Percentiles rank a stretch among this genome's conserved stretches.
Conservation (phyloP, 2,329 filamentous ascomycete genomes). For the Aspergillus hortae region DNA sequence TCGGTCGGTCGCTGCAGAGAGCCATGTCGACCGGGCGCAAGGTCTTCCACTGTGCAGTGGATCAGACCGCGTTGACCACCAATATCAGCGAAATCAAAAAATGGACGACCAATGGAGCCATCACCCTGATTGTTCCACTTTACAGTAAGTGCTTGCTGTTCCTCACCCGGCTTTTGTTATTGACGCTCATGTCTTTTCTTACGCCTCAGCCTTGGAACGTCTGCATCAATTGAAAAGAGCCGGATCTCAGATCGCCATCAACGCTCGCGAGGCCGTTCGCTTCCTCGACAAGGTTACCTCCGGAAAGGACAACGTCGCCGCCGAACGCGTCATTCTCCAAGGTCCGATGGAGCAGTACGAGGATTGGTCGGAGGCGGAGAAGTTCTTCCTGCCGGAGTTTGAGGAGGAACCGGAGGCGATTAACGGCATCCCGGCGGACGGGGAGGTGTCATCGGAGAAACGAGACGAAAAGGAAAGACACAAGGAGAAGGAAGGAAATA, state of each 20-base stretch:
- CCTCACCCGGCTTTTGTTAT: too few relatives aligned
- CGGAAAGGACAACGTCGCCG: conserved; percentile 41
- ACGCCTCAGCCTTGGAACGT: conserved; percentile 41
- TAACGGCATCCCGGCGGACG: conserved; percentile 14
- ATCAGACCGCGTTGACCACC: conserved; percentile 50
- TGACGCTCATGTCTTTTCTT: conserved; percentile 1
- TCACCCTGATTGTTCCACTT: conserved; percentile 50
- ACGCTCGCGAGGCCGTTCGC: conserved; percentile 50
- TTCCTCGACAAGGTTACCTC: conserved; percentile 51
- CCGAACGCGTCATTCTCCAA: conserved; percentile 45
- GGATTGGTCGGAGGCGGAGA: conserved; percentile 45
- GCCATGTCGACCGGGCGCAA: conserved; percentile 43
- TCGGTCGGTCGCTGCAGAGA: conserved; percentile 19
- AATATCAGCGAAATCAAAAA: conserved; percentile 53
- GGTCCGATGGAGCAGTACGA: conserved; percentile 49
- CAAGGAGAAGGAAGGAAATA: conserved; percentile 18
- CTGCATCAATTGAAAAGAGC: conserved; percentile 45
- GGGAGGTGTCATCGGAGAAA: conserved; percentile 16
- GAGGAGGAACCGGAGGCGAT: conserved; percentile 35
- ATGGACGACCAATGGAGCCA: conserved; percentile 48
- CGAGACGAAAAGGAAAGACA: conserved; percentile 15
- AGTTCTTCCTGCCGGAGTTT: conserved; percentile 43
- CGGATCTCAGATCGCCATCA: conserved; percentile 46
- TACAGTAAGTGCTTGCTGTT: conserved; percentile 41
- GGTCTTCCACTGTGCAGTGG: conserved; percentile 51